phyloP scores from a whole-genome alignment of 768 basidiomycete species.

The Termitomyces sp. region DNA sequence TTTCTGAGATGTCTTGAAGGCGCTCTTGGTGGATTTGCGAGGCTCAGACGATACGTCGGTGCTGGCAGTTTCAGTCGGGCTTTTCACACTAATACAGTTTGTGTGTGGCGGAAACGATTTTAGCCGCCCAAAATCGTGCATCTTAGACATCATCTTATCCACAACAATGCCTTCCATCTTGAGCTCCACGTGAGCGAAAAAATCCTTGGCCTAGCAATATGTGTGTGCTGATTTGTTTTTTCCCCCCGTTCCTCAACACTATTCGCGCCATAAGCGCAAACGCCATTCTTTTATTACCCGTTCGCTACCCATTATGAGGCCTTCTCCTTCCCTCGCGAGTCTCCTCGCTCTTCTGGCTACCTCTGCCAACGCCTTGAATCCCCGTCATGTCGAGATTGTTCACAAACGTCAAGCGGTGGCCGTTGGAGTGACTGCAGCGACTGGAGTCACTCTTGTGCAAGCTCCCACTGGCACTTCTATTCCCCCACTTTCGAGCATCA shows the following conservation, averaged over 20 bases:
- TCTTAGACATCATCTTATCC: background rate
- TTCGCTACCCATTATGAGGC: constrained; percentile 14
- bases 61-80: background rate
- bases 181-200: background rate
- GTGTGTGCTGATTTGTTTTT: constrained; percentile 1
- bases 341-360: constrained; percentile 13
- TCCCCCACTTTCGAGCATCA: constrained; percentile 55
- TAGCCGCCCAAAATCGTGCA: background rate
- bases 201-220: background rate
- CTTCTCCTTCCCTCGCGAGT: constrained; percentile 4
- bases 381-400: constrained; percentile 15
- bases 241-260: background rate
- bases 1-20: background rate
- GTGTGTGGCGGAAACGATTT: background rate
- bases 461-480: constrained; percentile 42
- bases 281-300: constrained; percentile 7
- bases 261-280: constrained; percentile 12
- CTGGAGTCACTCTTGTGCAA: constrained; percentile 36
- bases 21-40: background rate
- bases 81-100: background rate
- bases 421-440: constrained; percentile 7
- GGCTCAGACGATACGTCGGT: background rate
- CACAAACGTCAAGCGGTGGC: constrained; percentile 35
- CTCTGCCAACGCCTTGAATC: constrained; percentile 18
- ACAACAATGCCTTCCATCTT: background rate